A percentile compares a stretch with the other conserved stretches of the same genome.
Evolutionary conservation across 2,329 filamentous ascomycete genomes (phyloP).

Genomic region (Hypoxylon sp.): DNA sequence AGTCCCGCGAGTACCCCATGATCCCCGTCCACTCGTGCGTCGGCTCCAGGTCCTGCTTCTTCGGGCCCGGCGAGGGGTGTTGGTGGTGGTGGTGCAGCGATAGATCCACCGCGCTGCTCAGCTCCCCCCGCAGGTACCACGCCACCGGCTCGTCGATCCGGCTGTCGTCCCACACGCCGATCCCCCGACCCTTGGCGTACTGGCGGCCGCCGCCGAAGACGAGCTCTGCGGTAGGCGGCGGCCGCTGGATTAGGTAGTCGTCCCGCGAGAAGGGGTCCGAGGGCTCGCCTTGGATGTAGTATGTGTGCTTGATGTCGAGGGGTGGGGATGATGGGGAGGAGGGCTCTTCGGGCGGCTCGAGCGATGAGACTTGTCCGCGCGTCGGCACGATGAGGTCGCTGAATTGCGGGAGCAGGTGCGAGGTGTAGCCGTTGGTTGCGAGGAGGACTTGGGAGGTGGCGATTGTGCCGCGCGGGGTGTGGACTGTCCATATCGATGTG

Average conservation of each 20-base stretch:
- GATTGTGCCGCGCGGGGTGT: conserved; percentile 79
- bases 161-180: conserved; percentile 73
- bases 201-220: conserved; percentile 80
- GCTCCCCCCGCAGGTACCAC: conserved; percentile 66
- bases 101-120: conserved; percentile 61
- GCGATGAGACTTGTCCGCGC: conserved; percentile 78
- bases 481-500: conserved; percentile 68
- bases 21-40: conserved; percentile 83
- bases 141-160: conserved; percentile 69
- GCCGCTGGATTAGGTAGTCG: conserved; percentile 82
- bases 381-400: conserved; percentile 81
- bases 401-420: conserved; percentile 78
- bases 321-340: conserved; percentile 46
- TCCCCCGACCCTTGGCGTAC: conserved; percentile 65
- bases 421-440: conserved; percentile 88
- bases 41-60: conserved; percentile 63
- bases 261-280: conserved; percentile 62
- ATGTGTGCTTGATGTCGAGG: conserved; percentile 68
- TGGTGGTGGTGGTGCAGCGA: conserved; percentile 37
- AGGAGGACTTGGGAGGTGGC: conserved; percentile 76
- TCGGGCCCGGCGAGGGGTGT: background rate
- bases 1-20: conserved; percentile 81
- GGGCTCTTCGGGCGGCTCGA: conserved; percentile 68
- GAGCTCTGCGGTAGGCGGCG: conserved; percentile 69
- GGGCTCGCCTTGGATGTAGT: conserved; percentile 70